Base-by-base conservation (phyloP, 2,329 filamentous ascomycete genomes). In the Trichothecium sympodiale region DNA sequence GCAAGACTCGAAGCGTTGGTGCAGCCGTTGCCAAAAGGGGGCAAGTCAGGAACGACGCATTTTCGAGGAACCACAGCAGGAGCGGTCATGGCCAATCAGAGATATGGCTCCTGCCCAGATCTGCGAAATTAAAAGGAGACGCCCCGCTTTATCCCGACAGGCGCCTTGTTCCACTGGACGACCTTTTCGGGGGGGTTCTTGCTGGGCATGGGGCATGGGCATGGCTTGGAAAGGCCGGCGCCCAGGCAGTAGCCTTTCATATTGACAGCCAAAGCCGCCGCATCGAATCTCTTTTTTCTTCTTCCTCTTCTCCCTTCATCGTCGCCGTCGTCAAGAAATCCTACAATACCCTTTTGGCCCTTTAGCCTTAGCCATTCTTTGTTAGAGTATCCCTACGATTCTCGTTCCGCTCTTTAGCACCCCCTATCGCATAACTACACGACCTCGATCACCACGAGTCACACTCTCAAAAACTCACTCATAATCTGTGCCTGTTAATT, bases 351-450 rank as follows among this genome's bases (percentile, higher is more conserved):
- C 38, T 43, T 33, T 37, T 29, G 34, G 25, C 35, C 28, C 34
- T 33, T 14, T 23, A 35, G 33, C 36, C 39, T 32, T 33, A 38
- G 36, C 36, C 39, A 34, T 38, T 43, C 38, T 31, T 39, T 35
- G 32, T 31, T 37, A 51, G 48, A 49, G 48, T 50, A 45, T 46
- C 44, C 31, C 36, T 46, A 25, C 29, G 46, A 46, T 51, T 46
- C 48, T 51, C 46, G 46, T 48, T 46, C 43, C 47, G 43, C 38
- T 50, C 45, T 39, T 47, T 49, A 34, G 14, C 27, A 20, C 35
- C 32, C n/a, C n/a, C n/a, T n/a, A n/a, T n/a, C n/a, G n/a, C n/a
- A n/a, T n/a, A n/a, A n/a, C n/a, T 20, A 13, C 6, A 29, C 26
- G 15, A 17, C 28, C 18, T 27, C 35, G 38, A 34, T 36, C 39